Conservation (phyloP, 2,329 filamentous ascomycete species). For the Thelonectria blattea region DNA sequence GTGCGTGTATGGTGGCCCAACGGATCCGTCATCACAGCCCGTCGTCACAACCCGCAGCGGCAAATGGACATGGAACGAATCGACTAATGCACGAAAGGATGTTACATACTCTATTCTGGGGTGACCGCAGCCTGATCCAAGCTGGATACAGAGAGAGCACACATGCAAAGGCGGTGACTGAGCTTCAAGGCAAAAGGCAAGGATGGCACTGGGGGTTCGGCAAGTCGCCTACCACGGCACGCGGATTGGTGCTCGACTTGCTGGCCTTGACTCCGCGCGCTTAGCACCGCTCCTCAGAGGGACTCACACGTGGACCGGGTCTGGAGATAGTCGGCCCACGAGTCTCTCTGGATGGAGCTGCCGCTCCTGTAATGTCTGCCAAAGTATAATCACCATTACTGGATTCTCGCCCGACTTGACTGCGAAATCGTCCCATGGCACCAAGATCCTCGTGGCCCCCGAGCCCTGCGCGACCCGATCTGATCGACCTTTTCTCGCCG, state of each 20-base stretch:
- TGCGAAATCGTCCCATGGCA: neutral
- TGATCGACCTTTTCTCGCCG: too few species aligned
- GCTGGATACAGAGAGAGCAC: neutral
- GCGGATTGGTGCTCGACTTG: neutral
- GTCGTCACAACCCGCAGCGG: neutral
- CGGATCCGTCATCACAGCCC: neutral
- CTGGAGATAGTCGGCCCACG: neutral
- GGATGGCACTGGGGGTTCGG: neutral
- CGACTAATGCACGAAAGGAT: neutral
- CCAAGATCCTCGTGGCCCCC: too few species aligned
- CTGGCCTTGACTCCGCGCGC: neutral
- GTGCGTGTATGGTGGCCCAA: neutral
- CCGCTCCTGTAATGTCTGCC: slow-evolving; percentile 10
- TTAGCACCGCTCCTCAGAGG: neutral
- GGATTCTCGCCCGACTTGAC: neutral
- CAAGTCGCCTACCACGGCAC: slow-evolving; percentile 1
- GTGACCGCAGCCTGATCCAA: neutral
- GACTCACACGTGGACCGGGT: neutral
- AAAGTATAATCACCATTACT: slow-evolving; percentile 7
- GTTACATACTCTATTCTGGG: neutral
- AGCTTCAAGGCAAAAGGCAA: neutral
- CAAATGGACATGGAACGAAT: too few species aligned
- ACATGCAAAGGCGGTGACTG: neutral
- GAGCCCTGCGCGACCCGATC: too few species aligned
- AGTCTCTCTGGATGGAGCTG: slow-evolving; percentile 4